phyloP scores from a whole-genome alignment of 2,329 filamentous ascomycete genomes.

The Didymella keratinophila region DNA sequence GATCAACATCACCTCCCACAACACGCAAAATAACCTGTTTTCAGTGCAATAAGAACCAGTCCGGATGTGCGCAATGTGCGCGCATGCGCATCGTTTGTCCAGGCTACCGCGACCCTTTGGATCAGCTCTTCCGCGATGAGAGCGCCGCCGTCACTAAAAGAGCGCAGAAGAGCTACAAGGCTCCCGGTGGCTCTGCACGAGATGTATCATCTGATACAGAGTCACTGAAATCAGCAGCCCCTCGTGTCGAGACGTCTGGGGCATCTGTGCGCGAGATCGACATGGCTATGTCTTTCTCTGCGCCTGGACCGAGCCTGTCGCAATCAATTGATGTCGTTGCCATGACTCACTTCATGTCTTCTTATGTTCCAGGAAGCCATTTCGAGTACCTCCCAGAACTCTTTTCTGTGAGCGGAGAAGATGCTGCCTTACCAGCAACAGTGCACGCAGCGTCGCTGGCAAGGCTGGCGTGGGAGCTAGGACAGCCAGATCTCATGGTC shows the following conservation, averaged over 20 bases:
- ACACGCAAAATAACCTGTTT: not conserved
- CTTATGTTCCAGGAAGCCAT: constrained; percentile 30
- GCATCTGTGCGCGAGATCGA: not conserved
- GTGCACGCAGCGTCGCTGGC: constrained; percentile 25
- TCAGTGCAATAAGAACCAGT: constrained; percentile 24
- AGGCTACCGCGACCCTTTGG: constrained; percentile 26
- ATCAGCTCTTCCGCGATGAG: constrained; percentile 27
- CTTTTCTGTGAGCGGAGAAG: not conserved
- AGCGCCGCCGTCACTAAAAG: constrained; percentile 21
- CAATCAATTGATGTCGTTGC: constrained; percentile 17
- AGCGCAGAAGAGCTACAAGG: constrained; percentile 20
- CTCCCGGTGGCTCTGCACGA: not conserved
- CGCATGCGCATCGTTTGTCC: constrained; percentile 25
- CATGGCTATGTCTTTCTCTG: not conserved
- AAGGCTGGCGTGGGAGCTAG: constrained; percentile 19
- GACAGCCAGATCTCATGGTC: constrained; percentile 12
- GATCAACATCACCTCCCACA: not conserved
- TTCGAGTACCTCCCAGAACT: constrained; percentile 28
- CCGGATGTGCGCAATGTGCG: constrained; percentile 25
- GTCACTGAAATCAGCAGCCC: too few relatives aligned
- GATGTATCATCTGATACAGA: not conserved
- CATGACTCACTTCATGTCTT: constrained; percentile 25
- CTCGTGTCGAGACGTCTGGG: not conserved
- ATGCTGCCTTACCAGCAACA: constrained; percentile 8
- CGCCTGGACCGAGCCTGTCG: not conserved